Base-by-base conservation (phyloP, 768 basidiomycete genomes). In the Lepiota subincarnata region DNA sequence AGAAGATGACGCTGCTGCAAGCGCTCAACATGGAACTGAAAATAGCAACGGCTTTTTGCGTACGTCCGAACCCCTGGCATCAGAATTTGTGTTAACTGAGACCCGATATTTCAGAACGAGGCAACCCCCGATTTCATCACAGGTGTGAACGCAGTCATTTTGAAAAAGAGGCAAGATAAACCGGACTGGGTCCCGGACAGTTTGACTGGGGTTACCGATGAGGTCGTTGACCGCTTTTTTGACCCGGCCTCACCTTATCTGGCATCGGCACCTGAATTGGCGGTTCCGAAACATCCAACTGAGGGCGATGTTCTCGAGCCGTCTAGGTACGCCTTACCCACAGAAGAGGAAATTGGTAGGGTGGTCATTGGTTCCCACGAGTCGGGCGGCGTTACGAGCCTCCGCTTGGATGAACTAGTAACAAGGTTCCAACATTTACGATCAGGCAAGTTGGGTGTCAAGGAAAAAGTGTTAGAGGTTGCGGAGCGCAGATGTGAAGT, bases 31-130 rank as follows among this genome's bases (percentile, higher is more conserved):
- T 89, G 84, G 96, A 98, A 64, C 74, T 94, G 58, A 82, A 81
- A 60, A 87, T 98, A 62, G 94, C 92, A 16, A 83, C 88, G 31
- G 93, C 92, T 13, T 96, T 84, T 68, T 90, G 89, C 61, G 94
- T 95, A 68, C 74, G 92, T 81, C 53, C 49, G 51, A 36, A 38
- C 24, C 43, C 46, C 59, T 57, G 31, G 37, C 57, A 28, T 19
- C 26, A 45, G 38, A 53, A 55, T 50, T 48, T 45, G 37, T 60
- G 20, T 55, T 52, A 41, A 53, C 41, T 62, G 24, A 59, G 48
- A 50, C 51, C 50, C 45, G 45, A 50, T 50, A 55, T 49, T 58
- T 16, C 63, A 94, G 93, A 83, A 73, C 60, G 84, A 82, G 47
- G 86, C 84, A 39, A 89, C 82, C 65, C 74, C 84, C 6, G 97